Percentiles rank a stretch among this genome's conserved stretches.
phyloP scores from a whole-genome alignment of 306 rosid genomes.

The Ochetophila trinervis region DNA sequence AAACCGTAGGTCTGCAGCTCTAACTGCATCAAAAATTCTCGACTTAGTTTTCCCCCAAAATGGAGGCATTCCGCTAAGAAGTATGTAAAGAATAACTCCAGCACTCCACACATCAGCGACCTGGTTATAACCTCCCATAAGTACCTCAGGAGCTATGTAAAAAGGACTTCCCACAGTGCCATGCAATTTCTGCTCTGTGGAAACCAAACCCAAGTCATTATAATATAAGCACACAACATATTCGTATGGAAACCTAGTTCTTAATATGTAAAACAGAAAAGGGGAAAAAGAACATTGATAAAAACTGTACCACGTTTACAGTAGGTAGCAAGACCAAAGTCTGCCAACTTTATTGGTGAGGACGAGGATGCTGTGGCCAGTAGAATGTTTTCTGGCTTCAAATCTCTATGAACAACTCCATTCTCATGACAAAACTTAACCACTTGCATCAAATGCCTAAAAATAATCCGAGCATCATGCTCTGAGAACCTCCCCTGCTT shows the following conservation, averaged over 20 bases:
- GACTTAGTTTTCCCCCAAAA: constrained; percentile 89
- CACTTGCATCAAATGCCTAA: constrained; percentile 74
- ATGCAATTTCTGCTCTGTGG: constrained; percentile 70
- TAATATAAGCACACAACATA: neutral
- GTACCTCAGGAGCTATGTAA: constrained; percentile 83
- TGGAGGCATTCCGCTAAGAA: constrained; percentile 74
- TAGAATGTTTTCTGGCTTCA: constrained; percentile 82
- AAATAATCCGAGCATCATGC: constrained; percentile 60
- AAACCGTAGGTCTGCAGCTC: constrained; percentile 63
- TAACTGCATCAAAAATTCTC: constrained; percentile 69
- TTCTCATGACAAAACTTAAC: constrained; percentile 78
- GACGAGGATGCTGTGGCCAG: constrained; percentile 62
- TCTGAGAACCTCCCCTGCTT: constrained; percentile 74
- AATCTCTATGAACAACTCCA: constrained; percentile 76
- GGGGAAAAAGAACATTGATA: constrained; percentile 12
- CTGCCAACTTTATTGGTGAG: constrained; percentile 79
- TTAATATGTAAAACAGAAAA: neutral
- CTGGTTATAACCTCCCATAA: constrained; percentile 74
- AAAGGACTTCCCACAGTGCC: constrained; percentile 86
- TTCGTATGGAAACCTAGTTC: neutral
- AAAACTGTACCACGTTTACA: constrained; percentile 59
- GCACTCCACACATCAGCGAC: constrained; percentile 87
- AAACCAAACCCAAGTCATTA: constrained; percentile 23
- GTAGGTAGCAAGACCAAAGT: constrained; percentile 88
- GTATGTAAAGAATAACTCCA: constrained; percentile 77